Conservation (phyloP, 2,329 filamentous ascomycete genomes). For the Neofusicoccum ribis region DNA sequence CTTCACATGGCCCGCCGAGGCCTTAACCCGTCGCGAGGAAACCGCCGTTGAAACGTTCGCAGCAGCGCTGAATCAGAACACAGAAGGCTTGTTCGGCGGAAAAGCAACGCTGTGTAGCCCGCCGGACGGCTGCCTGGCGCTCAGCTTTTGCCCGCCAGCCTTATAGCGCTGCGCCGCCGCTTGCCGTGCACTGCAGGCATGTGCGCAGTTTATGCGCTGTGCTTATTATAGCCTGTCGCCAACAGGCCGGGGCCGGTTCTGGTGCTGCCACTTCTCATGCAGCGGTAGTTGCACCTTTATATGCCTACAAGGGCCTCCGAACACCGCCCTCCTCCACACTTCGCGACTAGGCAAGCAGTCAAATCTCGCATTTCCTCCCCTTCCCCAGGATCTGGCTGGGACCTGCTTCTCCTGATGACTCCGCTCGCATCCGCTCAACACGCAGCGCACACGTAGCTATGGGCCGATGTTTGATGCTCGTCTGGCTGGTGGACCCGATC, state of each 20-base stretch:
- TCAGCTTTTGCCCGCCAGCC: neutral
- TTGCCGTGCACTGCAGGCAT: neutral
- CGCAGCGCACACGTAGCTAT: constrained; percentile 11
- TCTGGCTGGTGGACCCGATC: constrained; percentile 7
- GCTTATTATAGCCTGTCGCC: constrained; percentile 9
- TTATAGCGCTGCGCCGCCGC: constrained; percentile 10
- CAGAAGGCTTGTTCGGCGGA: neutral
- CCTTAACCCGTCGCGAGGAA: neutral
- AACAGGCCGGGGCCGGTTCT: neutral
- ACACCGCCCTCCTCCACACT: neutral
- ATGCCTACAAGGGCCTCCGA: neutral
- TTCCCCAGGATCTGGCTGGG: neutral
- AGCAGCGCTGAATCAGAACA: neutral
- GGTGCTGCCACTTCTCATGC: neutral
- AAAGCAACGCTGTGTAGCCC: neutral
- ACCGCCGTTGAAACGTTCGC: constrained; percentile 7
- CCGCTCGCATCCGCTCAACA: neutral
- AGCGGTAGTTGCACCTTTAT: constrained; percentile 11
- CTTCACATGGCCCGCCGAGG: constrained; percentile 9
- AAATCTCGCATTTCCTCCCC: neutral
- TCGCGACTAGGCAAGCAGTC: neutral
- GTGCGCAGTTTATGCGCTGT: constrained; percentile 12
- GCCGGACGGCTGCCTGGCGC: neutral
- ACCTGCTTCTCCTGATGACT: neutral
- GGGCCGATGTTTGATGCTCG: constrained; percentile 7